phyloP scores from a whole-genome alignment of 176 grass and related monocot species.

The Paspalum notatum region DNA sequence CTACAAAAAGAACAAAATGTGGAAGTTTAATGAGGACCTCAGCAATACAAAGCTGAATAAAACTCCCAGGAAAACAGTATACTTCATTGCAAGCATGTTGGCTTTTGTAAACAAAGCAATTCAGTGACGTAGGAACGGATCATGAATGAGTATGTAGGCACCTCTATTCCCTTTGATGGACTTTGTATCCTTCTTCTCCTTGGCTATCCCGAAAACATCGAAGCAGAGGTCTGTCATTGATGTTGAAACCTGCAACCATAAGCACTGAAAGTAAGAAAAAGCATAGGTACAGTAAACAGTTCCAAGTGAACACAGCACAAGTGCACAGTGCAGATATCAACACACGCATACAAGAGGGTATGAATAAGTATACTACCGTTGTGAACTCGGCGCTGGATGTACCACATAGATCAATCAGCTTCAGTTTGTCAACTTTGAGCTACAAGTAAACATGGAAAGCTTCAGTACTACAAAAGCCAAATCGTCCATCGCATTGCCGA shows the following conservation, averaged over 20 bases:
- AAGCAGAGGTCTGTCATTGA: slow-evolving; percentile 96
- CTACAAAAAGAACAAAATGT: slow-evolving; percentile 31
- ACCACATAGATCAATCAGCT: slow-evolving; percentile 83
- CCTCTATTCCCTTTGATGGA: slow-evolving; percentile 89
- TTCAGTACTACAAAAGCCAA: slow-evolving; percentile 29
- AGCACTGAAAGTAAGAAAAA: slow-evolving; percentile 40
- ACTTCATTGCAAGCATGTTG: neutral
- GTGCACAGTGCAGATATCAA: neutral
- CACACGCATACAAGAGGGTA: neutral
- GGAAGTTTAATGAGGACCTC: neutral
- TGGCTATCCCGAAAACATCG: slow-evolving; percentile 89
- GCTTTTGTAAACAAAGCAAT: neutral
- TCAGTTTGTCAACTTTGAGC: slow-evolving; percentile 96
- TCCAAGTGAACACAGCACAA: neutral
- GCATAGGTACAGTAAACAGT: neutral
- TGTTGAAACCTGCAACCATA: slow-evolving; percentile 68
- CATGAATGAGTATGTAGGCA: slow-evolving; percentile 24
- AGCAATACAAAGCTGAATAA: neutral
- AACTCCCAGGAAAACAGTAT: neutral
- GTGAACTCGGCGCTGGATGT: slow-evolving; percentile 91
- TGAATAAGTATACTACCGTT: slow-evolving; percentile 41
- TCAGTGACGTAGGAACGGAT: neutral
- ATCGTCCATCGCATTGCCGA: neutral
- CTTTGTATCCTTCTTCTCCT: slow-evolving; percentile 94
- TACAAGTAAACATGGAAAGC: slow-evolving; percentile 31